Base-by-base conservation (phyloP, 345 rosid genomes). In the Hevea brasiliensis region DNA sequence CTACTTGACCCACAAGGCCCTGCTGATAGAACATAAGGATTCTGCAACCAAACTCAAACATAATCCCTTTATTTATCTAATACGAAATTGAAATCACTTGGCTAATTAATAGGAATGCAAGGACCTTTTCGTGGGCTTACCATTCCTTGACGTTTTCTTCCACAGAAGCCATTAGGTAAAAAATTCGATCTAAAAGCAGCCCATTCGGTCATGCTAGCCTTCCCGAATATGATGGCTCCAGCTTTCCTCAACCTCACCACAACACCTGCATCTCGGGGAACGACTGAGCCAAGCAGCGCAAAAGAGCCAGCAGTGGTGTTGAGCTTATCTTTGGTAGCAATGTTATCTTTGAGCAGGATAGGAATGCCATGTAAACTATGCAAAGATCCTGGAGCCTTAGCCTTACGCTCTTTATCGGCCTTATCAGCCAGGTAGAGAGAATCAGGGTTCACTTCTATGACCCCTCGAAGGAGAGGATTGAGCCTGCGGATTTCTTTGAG, bases 1-100 rank as follows among this genome's bases (percentile, higher is more conserved):
- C 90, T 90, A 67, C 93, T 91, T 67, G 93, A 91, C n/a, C 93
- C 95, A 44, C 85, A 82, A 0, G 97, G 88, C 80, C 35, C 64
- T 8, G 82, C 95, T 8, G 89, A 81, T 42, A 84, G 24, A 67
- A 20, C 59, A 67, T 18, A 32, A 15, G 59, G 58, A 18, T 67
- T 67, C 59, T 67, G 71, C 59, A 9, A 27, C n/a, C n/a, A 27
- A 26, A 24, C 61, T 57, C 26, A 8, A 55, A 21, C 1, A 55
- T n/a, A 32, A 32, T 32, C 37, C 37, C 37, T 4, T 32, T 32
- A 32, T 32, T 4, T 32, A 32, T 32, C 37, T 32, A 32, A 1
- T 32, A 32, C 4, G 37, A 2, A 32, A 32, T 32, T 32, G 37
- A 32, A 32, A 32, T 32, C 37, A 32, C 37, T 32, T 32, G 37